phyloP scores from a whole-genome alignment of 1,139 yeast genomes.

The Lodderomyces metapsilosis region DNA sequence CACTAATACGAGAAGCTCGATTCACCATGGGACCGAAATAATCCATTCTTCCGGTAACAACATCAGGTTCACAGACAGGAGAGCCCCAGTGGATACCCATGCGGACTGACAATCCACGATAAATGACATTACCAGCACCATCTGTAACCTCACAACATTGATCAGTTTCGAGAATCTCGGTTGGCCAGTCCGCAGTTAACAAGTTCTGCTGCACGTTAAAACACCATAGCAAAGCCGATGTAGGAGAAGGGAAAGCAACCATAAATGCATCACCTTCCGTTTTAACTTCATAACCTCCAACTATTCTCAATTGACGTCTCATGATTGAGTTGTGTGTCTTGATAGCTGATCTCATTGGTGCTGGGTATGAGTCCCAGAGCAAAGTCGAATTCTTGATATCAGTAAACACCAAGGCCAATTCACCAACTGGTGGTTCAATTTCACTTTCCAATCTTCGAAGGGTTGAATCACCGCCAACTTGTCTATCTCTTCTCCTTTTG shows the following conservation, averaged over 20 bases:
- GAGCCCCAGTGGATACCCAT: constrained; percentile 99
- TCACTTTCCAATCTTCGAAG: constrained; percentile 86
- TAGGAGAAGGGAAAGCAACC: constrained; percentile 96
- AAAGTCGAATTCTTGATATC: constrained; percentile 94
- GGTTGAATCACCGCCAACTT: constrained; percentile 68
- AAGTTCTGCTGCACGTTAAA: constrained; percentile 87
- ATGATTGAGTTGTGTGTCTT: constrained; percentile 89
- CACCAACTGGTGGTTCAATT: constrained; percentile 93
- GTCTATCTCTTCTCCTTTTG: constrained; percentile 56
- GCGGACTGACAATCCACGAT: constrained; percentile 88
- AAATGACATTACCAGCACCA: constrained; percentile 58
- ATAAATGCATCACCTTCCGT: constrained; percentile 99
- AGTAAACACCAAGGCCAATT: constrained; percentile 91
- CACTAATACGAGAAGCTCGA: constrained; percentile 88
- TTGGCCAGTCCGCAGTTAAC: constrained; percentile 89
- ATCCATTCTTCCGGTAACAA: constrained; percentile 96
- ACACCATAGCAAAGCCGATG: constrained; percentile 92
- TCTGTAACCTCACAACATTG: constrained; percentile 87
- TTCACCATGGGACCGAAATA: constrained; percentile 99
- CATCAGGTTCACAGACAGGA: constrained; percentile 94
- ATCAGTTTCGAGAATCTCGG: constrained; percentile 79
- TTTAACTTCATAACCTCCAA: constrained; percentile 97
- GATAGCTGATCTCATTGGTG: constrained; percentile 95
- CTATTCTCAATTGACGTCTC: constrained; percentile 89
- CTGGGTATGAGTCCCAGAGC: constrained; percentile 90